phyloP scores from a whole-genome alignment of 2,329 filamentous ascomycete genomes.

The Fusarium nygamai region DNA sequence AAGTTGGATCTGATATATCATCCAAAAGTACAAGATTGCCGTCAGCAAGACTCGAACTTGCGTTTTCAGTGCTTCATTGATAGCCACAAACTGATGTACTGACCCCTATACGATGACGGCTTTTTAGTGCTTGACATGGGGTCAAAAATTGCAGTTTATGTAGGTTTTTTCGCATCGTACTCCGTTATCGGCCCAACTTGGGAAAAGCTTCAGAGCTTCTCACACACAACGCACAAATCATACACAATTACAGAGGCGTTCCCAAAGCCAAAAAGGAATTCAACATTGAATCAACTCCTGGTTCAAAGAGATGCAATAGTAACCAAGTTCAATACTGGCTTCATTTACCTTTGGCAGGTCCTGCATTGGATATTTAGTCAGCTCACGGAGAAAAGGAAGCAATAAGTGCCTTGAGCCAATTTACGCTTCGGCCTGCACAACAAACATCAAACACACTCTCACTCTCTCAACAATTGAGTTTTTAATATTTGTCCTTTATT shows the following conservation, averaged over 20 bases:
- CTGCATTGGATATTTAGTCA: conserved; percentile 19
- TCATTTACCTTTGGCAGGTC: neutral
- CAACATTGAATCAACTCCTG: rapidly evolving
- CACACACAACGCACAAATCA: neutral
- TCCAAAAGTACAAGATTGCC: conserved; percentile 4
- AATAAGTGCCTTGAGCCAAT: conserved; percentile 6
- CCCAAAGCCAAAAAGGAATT: no score
- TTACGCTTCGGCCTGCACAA: conserved; percentile 18
- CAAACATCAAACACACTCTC: neutral
- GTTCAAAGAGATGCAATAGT: rapidly evolving
- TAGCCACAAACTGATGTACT: conserved; percentile 41
- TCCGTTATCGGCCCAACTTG: conserved; percentile 5
- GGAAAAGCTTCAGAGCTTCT: neutral
- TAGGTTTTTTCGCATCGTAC: rapidly evolving
- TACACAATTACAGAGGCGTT: neutral
- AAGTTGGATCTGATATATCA: neutral
- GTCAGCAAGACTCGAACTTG: conserved; percentile 40
- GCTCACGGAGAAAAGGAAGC: conserved; percentile 34
- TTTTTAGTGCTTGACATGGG: conserved; percentile 2
- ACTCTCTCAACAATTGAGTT: neutral
- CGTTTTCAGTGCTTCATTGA: conserved; percentile 34
- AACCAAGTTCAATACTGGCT: neutral
- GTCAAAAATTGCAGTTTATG: neutral
- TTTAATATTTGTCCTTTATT: conserved; percentile 18
- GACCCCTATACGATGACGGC: conserved; percentile 42